A percentile compares a stretch with the other conserved stretches of the same genome.
These are phyloP conservation scores for Furcasterigmium sp. DNA, from an alignment of 2,329 filamentous ascomycete species.

Conservation along the genomic window DNA sequence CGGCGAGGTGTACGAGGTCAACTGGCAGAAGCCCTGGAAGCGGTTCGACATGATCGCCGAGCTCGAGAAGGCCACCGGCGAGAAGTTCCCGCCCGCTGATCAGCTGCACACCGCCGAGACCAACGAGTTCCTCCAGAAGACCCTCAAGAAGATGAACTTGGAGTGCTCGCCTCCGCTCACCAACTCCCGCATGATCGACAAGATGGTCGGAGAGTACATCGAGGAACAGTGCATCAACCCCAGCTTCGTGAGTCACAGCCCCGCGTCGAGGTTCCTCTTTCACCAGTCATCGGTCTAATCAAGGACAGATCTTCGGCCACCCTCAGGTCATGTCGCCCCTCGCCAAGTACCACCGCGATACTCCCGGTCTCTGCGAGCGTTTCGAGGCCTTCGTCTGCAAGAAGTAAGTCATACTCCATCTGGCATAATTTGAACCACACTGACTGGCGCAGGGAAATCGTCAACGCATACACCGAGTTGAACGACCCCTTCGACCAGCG, in stretches of 20 bases:
- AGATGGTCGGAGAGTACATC: constrained; percentile 88
- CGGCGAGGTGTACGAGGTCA: constrained; percentile 83
- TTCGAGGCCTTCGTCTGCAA: constrained; percentile 97
- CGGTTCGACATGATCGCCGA: constrained; percentile 93
- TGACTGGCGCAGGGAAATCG: constrained; percentile 63
- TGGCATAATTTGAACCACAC: background rate
- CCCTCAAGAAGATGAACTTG: constrained; percentile 86
- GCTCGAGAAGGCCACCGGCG: constrained; percentile 81
- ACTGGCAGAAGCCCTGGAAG: constrained; percentile 95
- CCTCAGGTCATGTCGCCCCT: constrained; percentile 62
- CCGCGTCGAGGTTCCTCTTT: background rate
- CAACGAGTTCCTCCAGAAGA: constrained; percentile 75
- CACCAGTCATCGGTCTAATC: background rate
- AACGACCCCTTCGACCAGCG: constrained; percentile 92
- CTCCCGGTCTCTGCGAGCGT: constrained; percentile 84
- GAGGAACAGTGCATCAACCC: constrained; percentile 92
- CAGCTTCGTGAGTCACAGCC: constrained; percentile 35
- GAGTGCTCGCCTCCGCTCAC: constrained; percentile 88
- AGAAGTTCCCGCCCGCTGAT: constrained; percentile 88
- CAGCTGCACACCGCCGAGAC: constrained; percentile 87
- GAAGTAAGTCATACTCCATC: constrained; percentile 40
- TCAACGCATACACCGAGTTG: constrained; percentile 96
- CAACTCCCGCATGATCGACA: constrained; percentile 94
- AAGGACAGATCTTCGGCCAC: constrained; percentile 51
- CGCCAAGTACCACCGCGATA: constrained; percentile 86